phyloP scores from a whole-genome alignment of 1,139 yeast species.

The Williopsis jadinii region DNA sequence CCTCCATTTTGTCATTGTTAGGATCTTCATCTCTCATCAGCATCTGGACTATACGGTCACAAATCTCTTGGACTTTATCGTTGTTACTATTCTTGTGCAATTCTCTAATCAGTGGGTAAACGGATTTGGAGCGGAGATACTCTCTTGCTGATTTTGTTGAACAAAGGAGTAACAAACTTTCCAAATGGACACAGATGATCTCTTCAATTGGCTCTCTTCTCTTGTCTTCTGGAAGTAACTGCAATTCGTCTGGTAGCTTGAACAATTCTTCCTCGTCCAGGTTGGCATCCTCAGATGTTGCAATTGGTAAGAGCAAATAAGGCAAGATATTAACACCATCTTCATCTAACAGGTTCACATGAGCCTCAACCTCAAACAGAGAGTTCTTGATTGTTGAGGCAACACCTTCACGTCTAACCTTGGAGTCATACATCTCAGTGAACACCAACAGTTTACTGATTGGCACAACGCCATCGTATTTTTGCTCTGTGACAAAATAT shows the following conservation, averaged over 20 bases:
- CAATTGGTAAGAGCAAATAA: slow-evolving; percentile 73
- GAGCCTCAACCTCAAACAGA: slow-evolving; percentile 71
- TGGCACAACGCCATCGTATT: slow-evolving; percentile 74
- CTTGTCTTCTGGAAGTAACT: slow-evolving; percentile 71
- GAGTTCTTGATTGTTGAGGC: slow-evolving; percentile 91
- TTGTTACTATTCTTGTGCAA: slow-evolving; percentile 64
- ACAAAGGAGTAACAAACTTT: slow-evolving; percentile 68
- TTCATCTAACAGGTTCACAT: slow-evolving; percentile 54
- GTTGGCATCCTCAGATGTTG: slow-evolving; percentile 63
- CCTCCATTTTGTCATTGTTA: slow-evolving; percentile 36
- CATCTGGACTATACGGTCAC: slow-evolving; percentile 76
- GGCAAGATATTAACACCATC: slow-evolving; percentile 65
- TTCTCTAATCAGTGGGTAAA: slow-evolving; percentile 79
- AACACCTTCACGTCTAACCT: slow-evolving; percentile 83
- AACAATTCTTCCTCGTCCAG: slow-evolving; percentile 82
- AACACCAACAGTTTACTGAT: slow-evolving; percentile 74
- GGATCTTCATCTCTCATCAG: slow-evolving; percentile 82
- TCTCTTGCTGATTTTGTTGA: slow-evolving; percentile 71
- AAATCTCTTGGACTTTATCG: slow-evolving; percentile 59
- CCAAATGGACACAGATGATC: slow-evolving; percentile 66
- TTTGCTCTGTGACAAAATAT: slow-evolving; percentile 66
- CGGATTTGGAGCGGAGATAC: slow-evolving; percentile 66
- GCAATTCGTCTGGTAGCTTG: slow-evolving; percentile 83
- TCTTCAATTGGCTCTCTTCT: slow-evolving; percentile 64
- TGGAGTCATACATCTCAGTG: slow-evolving; percentile 73